Base-by-base conservation (phyloP, 805 yeast species). In the Spathaspora gorwiae region DNA sequence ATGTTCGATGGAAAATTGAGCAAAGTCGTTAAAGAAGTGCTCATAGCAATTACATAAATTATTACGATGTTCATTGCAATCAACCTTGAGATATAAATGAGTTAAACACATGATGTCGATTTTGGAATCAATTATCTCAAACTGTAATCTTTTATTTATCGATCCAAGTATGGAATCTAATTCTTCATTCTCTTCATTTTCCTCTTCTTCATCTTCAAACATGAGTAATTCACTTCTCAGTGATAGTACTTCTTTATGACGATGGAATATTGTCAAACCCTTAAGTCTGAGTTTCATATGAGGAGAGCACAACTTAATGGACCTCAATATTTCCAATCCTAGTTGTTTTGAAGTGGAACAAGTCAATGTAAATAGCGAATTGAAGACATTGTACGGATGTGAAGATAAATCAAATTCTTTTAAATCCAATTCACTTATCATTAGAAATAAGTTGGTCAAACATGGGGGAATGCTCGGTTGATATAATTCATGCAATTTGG, bases 321-420 rank as follows among this genome's bases (percentile, higher is more conserved):
- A 54, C 24, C 52, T 47, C 26, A 66, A 42, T 1, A 65, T 47
- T 39, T 60, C 60, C 24, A 66, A 49, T 11, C 72, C 70, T 31
- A 61, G 46, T 43, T 61, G 67, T 43, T 56, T 54, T 37, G 56
- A 57, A n/a, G 70, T 64, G 40, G 62, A 57, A 43, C 68, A 63
- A 11, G 66, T 62, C 29, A 66, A 54, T 1, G 66, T 60, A 36
- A 48, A 51, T 35, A 66, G 50, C 6, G 58, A 54, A 44, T 62
- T 53, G 37, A 64, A 51, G 2, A 52, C 45, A 36, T 55, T 49
- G 46, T 32, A 59, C 2, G 62, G 65, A 2, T 50, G 48, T 2
- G 9, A 13, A 1, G 53, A 37, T 31, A 61, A 46, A 45, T 64
- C 65, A 31, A 44, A 19, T 5, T 32, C 33, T 14, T 26, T 27